Evolutionary conservation across 768 basidiomycete species (phyloP).

Genomic region (Tulasnella sp.): DNA sequence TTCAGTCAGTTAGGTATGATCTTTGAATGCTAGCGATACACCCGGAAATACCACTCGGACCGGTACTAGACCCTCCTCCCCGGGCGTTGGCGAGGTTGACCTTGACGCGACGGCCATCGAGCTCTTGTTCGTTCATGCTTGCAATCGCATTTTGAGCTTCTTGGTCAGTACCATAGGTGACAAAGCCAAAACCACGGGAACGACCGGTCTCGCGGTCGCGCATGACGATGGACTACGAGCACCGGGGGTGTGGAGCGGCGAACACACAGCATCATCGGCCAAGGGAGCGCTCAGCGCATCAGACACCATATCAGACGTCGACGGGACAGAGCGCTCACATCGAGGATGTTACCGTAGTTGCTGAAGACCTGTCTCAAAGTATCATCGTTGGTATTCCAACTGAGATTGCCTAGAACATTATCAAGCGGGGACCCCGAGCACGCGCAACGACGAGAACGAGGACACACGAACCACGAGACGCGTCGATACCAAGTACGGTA

Average conservation of each 20-base stretch:
- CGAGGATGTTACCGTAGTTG: conserved; percentile 74
- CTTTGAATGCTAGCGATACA: not conserved
- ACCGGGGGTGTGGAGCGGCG: conserved; percentile 41
- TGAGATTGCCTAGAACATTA: conserved; percentile 76
- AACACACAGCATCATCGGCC: conserved; percentile 17
- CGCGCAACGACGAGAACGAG: conserved; percentile 30
- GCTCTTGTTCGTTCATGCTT: conserved; percentile 79
- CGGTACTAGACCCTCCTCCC: conserved; percentile 38
- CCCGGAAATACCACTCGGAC: conserved; percentile 13
- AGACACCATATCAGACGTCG: conserved; percentile 11
- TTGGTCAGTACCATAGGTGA: conserved; percentile 57
- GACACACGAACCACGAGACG: conserved; percentile 45
- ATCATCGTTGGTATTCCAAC: conserved; percentile 96
- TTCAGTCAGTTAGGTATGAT: conserved; percentile 21
- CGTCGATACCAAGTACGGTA: conserved; percentile 27
- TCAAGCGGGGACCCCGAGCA: conserved; percentile 38
- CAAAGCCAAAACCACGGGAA: conserved; percentile 96
- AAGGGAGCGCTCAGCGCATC: conserved; percentile 29
- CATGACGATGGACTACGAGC: conserved; percentile 90
- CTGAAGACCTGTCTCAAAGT: conserved; percentile 85
- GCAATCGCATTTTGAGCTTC: conserved; percentile 79
- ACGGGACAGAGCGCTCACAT: conserved; percentile 61
- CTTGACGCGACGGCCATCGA: conserved; percentile 90
- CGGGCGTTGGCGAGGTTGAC: conserved; percentile 57
- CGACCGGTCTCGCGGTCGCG: conserved; percentile 97